Evolutionary conservation across 2,329 filamentous ascomycete genomes (phyloP).

Genomic region (Penicillium sp.): DNA sequence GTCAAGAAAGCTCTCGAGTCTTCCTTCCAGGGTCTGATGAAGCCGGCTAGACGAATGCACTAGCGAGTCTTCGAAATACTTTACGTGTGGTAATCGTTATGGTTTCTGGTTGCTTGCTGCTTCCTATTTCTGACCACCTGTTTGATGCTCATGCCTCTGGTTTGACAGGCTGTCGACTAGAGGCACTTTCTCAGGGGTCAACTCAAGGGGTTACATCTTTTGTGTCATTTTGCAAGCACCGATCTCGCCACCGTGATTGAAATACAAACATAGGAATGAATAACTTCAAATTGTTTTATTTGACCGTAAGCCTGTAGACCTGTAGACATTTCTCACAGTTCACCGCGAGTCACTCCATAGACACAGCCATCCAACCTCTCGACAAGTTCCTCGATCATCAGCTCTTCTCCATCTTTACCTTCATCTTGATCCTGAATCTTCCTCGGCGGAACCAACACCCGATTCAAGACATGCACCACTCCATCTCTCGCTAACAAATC

Average conservation of each 20-base stretch:
- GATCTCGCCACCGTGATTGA: conserved; percentile 13
- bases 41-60: conserved; percentile 40
- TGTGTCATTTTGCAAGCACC: conserved; percentile 4
- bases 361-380: conserved; percentile 18
- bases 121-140: background rate
- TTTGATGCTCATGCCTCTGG: background rate
- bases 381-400: conserved; percentile 22
- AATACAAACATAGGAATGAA: conserved; percentile 25
- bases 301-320: conserved; percentile 2
- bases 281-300: conserved; percentile 15
- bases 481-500: conserved; percentile 76
- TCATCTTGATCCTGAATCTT: conserved; percentile 28
- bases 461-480: conserved; percentile 73
- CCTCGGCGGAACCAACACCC: conserved; percentile 74
- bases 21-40: conserved; percentile 59
- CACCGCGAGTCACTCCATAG: conserved; percentile 1
- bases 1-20: conserved; percentile 65
- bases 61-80: conserved; percentile 21
- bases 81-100: conserved; percentile 3
- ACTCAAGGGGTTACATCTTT: background rate
- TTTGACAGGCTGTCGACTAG: background rate
- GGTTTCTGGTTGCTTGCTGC: background rate
- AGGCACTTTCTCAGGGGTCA: background rate
- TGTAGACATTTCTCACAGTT: conserved; percentile 7
- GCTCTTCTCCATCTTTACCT: conserved; percentile 7